These are phyloP conservation scores for Aspergillus sp. DNA, from an alignment of 2,329 filamentous ascomycete species.

Conservation along the genomic window DNA sequence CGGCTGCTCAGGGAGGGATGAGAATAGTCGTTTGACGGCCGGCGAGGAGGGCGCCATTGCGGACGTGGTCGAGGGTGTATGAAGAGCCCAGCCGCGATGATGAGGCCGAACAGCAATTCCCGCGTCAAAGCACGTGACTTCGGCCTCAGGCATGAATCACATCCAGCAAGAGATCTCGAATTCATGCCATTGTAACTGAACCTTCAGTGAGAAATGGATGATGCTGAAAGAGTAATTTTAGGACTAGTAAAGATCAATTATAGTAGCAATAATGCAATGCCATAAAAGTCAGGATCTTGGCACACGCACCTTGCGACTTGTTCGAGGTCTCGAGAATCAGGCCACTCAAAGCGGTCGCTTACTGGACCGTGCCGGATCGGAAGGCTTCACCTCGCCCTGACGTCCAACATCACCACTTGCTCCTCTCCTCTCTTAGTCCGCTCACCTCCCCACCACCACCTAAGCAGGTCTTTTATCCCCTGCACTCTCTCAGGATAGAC, in stretches of 20 bases:
- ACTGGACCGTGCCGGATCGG: constrained; percentile 38
- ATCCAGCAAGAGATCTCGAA: background rate
- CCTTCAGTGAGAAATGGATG: background rate
- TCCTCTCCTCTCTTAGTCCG: constrained; percentile 28
- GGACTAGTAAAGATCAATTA: background rate
- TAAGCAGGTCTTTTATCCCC: constrained; percentile 31
- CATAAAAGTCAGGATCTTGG: background rate
- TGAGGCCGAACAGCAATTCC: constrained; percentile 22
- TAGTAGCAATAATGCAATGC: background rate
- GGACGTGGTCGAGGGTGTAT: constrained; percentile 20
- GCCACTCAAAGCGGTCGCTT: constrained; percentile 40
- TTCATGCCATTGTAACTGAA: background rate
- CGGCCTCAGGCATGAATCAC: constrained; percentile 21
- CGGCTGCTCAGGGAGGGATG: constrained; percentile 24
- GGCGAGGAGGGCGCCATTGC: constrained; percentile 38
- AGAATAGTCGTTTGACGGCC: constrained; percentile 40
- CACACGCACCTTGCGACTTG: background rate
- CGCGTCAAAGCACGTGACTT: constrained; percentile 31
- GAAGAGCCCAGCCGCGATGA: constrained; percentile 13
- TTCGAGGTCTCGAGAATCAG: constrained; percentile 29
- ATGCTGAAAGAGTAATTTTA: background rate
- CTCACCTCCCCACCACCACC: constrained; percentile 26
- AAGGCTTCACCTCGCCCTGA: constrained; percentile 39
- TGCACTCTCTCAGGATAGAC: constrained; percentile 22
- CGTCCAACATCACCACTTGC: constrained; percentile 33